Base-by-base conservation (phyloP, 2,329 filamentous ascomycete species). In the Graphiopsis chlorocephala region DNA sequence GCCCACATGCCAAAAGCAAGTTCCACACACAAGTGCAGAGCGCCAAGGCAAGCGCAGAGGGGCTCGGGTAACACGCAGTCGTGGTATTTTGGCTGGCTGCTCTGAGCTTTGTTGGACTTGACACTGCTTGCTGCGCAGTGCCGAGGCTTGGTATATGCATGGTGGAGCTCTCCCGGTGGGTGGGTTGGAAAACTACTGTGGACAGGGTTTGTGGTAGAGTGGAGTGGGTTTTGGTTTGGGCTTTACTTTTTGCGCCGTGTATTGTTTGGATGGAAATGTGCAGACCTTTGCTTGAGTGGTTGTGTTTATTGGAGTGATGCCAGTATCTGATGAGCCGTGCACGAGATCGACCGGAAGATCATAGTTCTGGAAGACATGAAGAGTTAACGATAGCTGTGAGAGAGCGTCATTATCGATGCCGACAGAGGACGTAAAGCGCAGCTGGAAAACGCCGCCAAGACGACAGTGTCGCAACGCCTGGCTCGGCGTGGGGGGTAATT, bases 111-210 rank as follows among this genome's bases (percentile, higher is more conserved):
- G 28, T 29, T 48, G 17, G 57, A 29, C 57, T 60, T 60, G 57
- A 60, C 42, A 31, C 48, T 17, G n/a, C n/a, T n/a, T n/a, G n/a
- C n/a, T n/a, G 57, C 35, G 57, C 57, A n/a, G 42, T 26, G 57
- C 57, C 38, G 57, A 60, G 57, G 57, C 57, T 60, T 60, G 57
- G 57, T 60, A 50, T 60, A 50, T 60, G 57, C 42, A 42, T 28
- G 48, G 48, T 52, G 48, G 48, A 52, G 48, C 48, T 17, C 38
- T 10, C 15, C 48, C 15, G 31, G 52, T 56, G 52, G 52, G 28
- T 31, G 52, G 28, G 4, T 15, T 52, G 48, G 45, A 10, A 26
- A 26, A 48, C 35, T 42, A 42, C 35, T 42, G 35, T 15, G 35
- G 45, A 28, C 47, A 52, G 25, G 47, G 25, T 52, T 25, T 52